These are phyloP conservation scores for Pseudotsuga menziesii DNA, from an alignment of 75 land plant genomes.

Conservation along the genomic window DNA sequence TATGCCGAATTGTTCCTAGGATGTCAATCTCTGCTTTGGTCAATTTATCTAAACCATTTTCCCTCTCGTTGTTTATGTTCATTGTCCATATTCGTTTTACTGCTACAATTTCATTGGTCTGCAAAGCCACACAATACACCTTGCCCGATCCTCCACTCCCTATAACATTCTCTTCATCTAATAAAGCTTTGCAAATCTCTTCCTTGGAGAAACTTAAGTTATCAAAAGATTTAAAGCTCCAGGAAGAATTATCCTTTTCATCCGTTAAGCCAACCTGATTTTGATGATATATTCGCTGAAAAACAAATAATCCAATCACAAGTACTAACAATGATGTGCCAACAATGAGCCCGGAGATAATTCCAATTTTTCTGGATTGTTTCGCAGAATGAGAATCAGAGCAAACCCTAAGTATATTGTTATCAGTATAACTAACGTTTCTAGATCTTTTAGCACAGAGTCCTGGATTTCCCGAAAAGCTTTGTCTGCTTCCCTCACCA, in stretches of 20 bases:
- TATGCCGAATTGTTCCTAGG: conserved; percentile 78
- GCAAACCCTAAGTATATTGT: not conserved
- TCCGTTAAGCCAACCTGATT: not conserved
- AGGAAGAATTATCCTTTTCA: conserved; percentile 7
- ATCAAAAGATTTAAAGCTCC: conserved; percentile 56
- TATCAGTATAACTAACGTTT: not conserved
- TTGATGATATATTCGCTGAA: not conserved
- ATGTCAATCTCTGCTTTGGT: conserved; percentile 75
- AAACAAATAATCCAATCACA: not conserved
- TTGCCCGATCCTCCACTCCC: conserved; percentile 85
- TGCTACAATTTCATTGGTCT: conserved; percentile 59
- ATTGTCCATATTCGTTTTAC: conserved; percentile 70
- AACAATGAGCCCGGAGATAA: conserved; percentile 11
- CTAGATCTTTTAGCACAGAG: conserved; percentile 28
- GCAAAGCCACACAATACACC: conserved; percentile 63
- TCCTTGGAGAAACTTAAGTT: conserved; percentile 51
- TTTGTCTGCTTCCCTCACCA: conserved; percentile 25
- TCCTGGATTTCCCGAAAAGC: conserved; percentile 57
- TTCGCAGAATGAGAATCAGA: not conserved
- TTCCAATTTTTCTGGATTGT: conserved; percentile 7
- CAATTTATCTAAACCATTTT: not conserved
- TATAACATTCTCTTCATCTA: conserved; percentile 72
- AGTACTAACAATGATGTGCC: conserved; percentile 4
- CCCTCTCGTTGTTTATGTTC: conserved; percentile 11
- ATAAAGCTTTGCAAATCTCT: conserved; percentile 34